Percentiles rank a stretch among this genome's conserved stretches.
These are phyloP conservation scores for Suillus placidus DNA, from an alignment of 768 basidiomycete genomes.

Conservation along the genomic window DNA sequence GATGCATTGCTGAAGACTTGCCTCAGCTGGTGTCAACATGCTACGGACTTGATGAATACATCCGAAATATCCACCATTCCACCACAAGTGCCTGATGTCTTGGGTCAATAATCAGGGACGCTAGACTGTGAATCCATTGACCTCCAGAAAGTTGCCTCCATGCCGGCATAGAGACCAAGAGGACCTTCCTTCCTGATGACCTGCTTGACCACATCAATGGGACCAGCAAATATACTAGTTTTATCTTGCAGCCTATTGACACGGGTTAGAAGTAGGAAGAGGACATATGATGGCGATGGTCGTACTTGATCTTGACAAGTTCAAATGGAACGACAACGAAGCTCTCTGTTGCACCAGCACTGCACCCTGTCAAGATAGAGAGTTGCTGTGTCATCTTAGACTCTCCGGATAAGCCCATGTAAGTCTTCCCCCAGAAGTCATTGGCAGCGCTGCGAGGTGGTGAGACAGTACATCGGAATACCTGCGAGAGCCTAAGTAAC, in stretches of 20 bases:
- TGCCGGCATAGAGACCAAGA: conserved; percentile 87
- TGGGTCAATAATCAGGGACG: conserved; percentile 1
- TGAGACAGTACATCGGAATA: conserved; percentile 7
- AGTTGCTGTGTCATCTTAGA: conserved; percentile 85
- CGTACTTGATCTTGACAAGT: conserved; percentile 82
- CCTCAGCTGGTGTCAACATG: conserved; percentile 84
- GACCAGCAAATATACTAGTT: conserved; percentile 85
- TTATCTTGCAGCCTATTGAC: conserved; percentile 83
- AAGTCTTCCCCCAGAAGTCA: conserved; percentile 95
- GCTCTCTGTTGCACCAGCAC: conserved; percentile 94
- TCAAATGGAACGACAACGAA: conserved; percentile 97
- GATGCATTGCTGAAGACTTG: conserved; percentile 34
- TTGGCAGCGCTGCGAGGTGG: conserved; percentile 65
- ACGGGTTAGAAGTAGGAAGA: conserved; percentile 7
- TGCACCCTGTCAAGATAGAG: conserved; percentile 90
- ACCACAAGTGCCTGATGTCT: conserved; percentile 69
- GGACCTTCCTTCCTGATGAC: conserved; percentile 77
- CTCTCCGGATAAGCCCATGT: conserved; percentile 61
- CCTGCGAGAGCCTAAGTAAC: conserved; percentile 25
- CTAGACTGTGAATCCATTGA: conserved; percentile 28
- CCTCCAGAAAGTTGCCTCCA: conserved; percentile 99
- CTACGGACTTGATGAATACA: conserved; percentile 84
- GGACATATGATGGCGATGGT: conserved; percentile 24
- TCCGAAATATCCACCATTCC: conserved; percentile 97
- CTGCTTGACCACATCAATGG: conserved; percentile 87